Base-by-base conservation (phyloP, 2,329 filamentous ascomycete species). In the Parafenestella ontariensis region DNA sequence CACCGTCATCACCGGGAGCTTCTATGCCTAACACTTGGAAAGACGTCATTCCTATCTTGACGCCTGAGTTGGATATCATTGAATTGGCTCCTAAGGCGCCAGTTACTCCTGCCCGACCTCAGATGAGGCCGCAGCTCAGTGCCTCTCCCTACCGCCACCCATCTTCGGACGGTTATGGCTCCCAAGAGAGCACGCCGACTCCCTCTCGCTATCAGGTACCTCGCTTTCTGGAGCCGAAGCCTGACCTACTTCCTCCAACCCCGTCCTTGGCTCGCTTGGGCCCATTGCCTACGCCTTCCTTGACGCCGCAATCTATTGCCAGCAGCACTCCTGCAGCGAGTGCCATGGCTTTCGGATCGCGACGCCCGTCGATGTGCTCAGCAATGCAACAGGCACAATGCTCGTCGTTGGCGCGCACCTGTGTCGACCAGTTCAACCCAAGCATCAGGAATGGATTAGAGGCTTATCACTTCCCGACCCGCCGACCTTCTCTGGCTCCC, bases 321-420 rank as follows among this genome's bases (percentile, higher is more conserved):
- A 80, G 78, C 61, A 79, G 74, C 74, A 85, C 84, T 83, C 84
- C 85, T 85, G 84, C 84, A 75, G 84, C 76, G 84, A 83, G 84
- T 83, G 78, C 75, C 65, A 75, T 77, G 63, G 76, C 78, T 56
- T 77, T 77, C 51, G 73, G 75, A 58, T 77, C 79, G 54, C 79
- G 82, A 54, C 78, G 82, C 53, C 79, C 84, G 39, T 86, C 85
- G 34, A 85, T 87, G 75, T 81, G 81, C 72, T 77, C 80, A 48
- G 84, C 83, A 52, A 85, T 87, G 82, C 80, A 81, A 54, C 79
- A 84, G 68, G 82, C 80, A 51, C 83, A 85, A 68, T 83, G 77
- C 62, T 78, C 78, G 62, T 82, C 81, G 61, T 70, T 84, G 67
- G 80, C 82, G 67, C 83, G 85, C 65, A 83, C 83, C 37, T 82